These are phyloP conservation scores for Auricularia auricula-judae DNA, from an alignment of 768 basidiomycete species.

Conservation along the genomic window DNA sequence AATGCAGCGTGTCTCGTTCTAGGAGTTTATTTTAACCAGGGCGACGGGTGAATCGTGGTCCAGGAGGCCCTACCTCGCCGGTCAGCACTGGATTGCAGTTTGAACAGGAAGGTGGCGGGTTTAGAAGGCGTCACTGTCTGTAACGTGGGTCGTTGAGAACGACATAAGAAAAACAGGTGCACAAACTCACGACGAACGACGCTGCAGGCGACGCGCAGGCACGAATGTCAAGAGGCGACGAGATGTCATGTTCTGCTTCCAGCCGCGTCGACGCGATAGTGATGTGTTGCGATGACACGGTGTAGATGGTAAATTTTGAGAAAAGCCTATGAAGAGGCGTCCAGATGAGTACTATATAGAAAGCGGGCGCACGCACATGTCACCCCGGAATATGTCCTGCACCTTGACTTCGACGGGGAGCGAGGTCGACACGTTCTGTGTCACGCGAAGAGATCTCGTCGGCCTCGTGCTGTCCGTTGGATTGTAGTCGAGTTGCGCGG, in stretches of 20 bases:
- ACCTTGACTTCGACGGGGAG: constrained; percentile 89
- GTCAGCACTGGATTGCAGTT: constrained; percentile 44
- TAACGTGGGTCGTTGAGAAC: background rate
- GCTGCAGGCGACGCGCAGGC: background rate
- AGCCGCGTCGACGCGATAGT: constrained; percentile 33
- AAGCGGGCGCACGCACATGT: constrained; percentile 38
- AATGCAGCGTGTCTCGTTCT: constrained; percentile 53
- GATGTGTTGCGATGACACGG: constrained; percentile 66
- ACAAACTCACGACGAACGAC: background rate
- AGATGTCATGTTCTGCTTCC: background rate
- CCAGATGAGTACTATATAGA: constrained; percentile 2
- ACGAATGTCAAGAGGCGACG: background rate
- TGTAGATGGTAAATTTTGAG: constrained; percentile 83
- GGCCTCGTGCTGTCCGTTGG: constrained; percentile 21
- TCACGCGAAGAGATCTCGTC: constrained; percentile 41
- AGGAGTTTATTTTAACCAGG: constrained; percentile 4
- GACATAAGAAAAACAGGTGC: background rate
- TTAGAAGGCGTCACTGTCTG: constrained; percentile 70
- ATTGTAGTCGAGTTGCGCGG: constrained; percentile 54
- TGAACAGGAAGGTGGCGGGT: constrained; percentile 73
- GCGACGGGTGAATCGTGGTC: constrained; percentile 8
- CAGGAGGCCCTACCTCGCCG: constrained; percentile 39
- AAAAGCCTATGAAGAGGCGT: constrained; percentile 46
- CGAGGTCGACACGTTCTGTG: constrained; percentile 49
- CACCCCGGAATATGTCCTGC: constrained; percentile 88